phyloP scores from a whole-genome alignment of 1,139 yeast species.

The Debaryomycetaceae sp. region DNA sequence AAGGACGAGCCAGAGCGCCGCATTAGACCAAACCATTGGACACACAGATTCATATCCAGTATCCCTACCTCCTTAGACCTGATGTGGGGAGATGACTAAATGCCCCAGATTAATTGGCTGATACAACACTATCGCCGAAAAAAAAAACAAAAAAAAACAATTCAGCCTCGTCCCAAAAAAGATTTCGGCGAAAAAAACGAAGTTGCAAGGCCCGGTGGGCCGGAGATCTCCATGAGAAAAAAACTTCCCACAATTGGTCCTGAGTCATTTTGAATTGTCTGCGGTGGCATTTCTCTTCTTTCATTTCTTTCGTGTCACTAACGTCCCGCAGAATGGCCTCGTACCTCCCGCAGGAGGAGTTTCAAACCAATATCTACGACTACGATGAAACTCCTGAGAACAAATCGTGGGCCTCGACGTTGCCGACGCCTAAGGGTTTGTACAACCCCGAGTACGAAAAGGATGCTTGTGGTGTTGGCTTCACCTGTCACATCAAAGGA shows the following conservation, averaged over 20 bases:
- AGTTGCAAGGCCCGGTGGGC: no score
- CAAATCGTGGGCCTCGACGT: conserved; percentile 85
- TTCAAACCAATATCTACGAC: conserved; percentile 44
- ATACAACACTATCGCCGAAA: no score
- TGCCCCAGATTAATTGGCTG: no score
- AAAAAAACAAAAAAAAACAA: no score
- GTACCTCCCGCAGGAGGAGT: conserved; percentile 39
- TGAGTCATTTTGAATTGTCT: conserved; percentile 1
- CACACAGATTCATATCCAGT: no score
- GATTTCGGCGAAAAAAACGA: no score
- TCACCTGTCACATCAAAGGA: conserved; percentile 93
- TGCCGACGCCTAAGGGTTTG: conserved; percentile 84
- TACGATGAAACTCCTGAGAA: conserved; percentile 77
- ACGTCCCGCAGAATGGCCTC: conserved; percentile 20
- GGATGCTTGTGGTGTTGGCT: conserved; percentile 99
- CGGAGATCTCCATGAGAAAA: no score
- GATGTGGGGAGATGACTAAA: no score
- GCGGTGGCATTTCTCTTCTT: background rate
- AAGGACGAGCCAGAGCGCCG: no score
- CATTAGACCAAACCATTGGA: no score
- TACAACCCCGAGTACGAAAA: conserved; percentile 93
- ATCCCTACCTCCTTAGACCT: no score
- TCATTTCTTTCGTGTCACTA: conserved; percentile 1
- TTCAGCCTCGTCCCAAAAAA: no score
- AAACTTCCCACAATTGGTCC: background rate